These are phyloP conservation scores for Gautieria morchelliformis DNA, from an alignment of 768 basidiomycete species.

Conservation along the genomic window DNA sequence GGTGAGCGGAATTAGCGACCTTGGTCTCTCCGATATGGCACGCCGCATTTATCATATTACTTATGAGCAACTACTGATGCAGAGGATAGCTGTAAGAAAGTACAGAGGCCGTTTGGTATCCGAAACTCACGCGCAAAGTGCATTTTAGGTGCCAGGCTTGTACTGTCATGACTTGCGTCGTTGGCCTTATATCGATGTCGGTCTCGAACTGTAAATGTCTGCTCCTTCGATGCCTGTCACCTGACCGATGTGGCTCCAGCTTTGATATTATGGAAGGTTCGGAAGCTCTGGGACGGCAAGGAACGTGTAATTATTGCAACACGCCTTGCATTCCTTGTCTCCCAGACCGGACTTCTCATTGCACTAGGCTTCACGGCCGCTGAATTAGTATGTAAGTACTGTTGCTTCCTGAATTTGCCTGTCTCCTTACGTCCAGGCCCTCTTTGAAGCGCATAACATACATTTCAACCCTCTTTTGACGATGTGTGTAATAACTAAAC, in stretches of 20 bases:
- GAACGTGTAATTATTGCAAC: not conserved
- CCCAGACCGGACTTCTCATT: not conserved
- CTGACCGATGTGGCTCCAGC: constrained; percentile 13
- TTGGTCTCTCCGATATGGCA: not conserved
- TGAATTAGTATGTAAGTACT: not conserved
- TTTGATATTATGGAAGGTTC: constrained; percentile 25
- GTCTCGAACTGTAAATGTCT: not conserved
- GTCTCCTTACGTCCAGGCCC: not conserved
- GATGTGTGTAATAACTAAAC: not conserved
- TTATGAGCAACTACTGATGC: not conserved
- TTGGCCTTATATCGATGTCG: not conserved
- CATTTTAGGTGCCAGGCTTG: not conserved
- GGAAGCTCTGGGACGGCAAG: constrained; percentile 21
- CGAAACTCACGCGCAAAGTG: too few species aligned
- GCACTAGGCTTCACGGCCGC: not conserved
- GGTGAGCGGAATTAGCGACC: not conserved
- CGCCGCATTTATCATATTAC: not conserved
- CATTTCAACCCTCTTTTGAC: not conserved
- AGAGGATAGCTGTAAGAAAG: constrained; percentile 11
- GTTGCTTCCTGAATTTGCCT: not conserved
- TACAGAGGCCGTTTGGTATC: constrained; percentile 6
- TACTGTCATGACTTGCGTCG: not conserved
- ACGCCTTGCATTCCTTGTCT: not conserved
- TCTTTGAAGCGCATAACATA: too few species aligned
- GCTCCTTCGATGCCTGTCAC: not conserved